Evolutionary conservation across 2,329 filamentous ascomycete species (phyloP).

Genomic region (Mariannaea sp.): DNA sequence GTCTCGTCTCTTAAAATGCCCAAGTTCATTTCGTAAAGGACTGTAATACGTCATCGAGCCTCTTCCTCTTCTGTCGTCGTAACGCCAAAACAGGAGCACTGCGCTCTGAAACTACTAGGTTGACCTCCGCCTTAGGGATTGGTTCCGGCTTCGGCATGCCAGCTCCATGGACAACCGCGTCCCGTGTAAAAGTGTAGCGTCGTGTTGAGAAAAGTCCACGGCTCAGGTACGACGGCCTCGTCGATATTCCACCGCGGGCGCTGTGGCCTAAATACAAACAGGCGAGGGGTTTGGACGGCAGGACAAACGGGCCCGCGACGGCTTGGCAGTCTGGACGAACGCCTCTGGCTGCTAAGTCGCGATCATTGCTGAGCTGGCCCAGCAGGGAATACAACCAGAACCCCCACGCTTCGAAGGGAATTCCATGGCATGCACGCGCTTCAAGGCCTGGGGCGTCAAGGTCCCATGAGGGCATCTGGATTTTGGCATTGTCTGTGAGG

Average conservation of each 20-base stretch:
- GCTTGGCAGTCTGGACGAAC: constrained; percentile 35
- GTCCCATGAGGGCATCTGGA: constrained; percentile 39
- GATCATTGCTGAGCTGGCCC: constrained; percentile 45
- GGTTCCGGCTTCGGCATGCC: constrained; percentile 6
- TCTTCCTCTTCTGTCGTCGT: constrained; percentile 42
- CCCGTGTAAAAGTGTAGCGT: constrained; percentile 43
- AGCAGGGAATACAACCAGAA: constrained; percentile 50
- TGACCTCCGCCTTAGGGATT: constrained; percentile 22
- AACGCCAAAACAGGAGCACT: constrained; percentile 28
- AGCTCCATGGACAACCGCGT: constrained; percentile 12
- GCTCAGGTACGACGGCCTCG: constrained; percentile 44
- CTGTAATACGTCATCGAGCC: constrained; percentile 43
- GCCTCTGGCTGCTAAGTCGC: constrained; percentile 38
- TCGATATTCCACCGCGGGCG: constrained; percentile 41
- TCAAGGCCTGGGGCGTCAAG: constrained; percentile 37
- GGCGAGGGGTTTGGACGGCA: constrained; percentile 47
- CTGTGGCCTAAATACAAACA: constrained; percentile 47
- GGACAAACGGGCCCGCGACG: constrained; percentile 43
- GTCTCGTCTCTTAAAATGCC: too few relatives aligned
- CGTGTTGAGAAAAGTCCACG: constrained; percentile 43
- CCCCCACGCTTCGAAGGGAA: constrained; percentile 47
- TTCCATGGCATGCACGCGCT: constrained; percentile 41
- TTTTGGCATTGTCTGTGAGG: constrained; percentile 42
- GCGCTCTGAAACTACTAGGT: constrained; percentile 20
- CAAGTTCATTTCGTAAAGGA: constrained; percentile 35